phyloP scores from a whole-genome alignment of 2,329 filamentous ascomycete genomes.

The Herpotrichia juniperi region DNA sequence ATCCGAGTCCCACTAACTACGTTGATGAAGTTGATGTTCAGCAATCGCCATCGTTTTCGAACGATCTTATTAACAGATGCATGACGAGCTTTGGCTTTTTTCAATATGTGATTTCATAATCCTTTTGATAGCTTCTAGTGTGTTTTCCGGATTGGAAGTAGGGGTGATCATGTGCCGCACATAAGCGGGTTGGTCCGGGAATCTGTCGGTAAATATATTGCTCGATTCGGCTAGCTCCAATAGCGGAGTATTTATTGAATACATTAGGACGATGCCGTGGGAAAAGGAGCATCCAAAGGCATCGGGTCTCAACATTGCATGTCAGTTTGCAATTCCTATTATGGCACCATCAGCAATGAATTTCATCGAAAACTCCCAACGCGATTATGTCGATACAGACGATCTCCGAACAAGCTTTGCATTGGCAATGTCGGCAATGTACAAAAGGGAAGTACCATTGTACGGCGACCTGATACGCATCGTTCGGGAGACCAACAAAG shows the following conservation, averaged over 20 bases:
- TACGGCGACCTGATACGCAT: conserved; percentile 42
- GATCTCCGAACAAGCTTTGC: conserved; percentile 11
- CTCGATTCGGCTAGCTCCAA: no score
- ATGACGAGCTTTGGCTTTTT: not conserved
- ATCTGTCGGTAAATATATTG: no score
- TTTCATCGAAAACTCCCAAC: not conserved
- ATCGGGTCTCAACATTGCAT: no score
- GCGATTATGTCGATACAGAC: not conserved
- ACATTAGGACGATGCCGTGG: no score
- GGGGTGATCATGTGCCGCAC: not conserved
- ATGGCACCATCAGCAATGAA: no score
- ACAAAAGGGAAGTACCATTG: conserved; percentile 43
- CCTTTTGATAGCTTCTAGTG: not conserved
- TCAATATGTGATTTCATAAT: not conserved
- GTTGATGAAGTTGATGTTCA: no score
- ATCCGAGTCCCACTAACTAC: no score
- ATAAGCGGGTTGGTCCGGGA: not conserved
- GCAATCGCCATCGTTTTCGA: no score
- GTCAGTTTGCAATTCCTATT: no score
- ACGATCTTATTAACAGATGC: not conserved
- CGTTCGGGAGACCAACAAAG: conserved; percentile 28
- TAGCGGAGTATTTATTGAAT: no score
- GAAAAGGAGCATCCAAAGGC: no score
- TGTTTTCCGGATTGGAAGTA: no score
- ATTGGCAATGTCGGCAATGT: conserved; percentile 41